These are phyloP conservation scores for Kwoniella newhampshirensis DNA, from an alignment of 768 basidiomycete species.

Conservation along the genomic window DNA sequence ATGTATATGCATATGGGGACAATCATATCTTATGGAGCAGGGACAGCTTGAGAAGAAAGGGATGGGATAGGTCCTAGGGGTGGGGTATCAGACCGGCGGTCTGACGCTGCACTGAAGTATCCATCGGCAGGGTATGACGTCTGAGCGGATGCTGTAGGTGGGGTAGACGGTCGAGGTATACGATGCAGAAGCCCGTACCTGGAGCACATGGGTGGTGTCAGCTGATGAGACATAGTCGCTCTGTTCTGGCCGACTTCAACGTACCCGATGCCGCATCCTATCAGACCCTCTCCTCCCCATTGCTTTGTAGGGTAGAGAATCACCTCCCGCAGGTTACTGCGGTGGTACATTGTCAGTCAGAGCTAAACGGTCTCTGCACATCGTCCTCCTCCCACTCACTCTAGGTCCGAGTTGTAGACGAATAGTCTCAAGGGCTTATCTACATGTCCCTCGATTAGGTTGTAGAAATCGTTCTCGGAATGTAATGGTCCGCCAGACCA, in stretches of 20 bases:
- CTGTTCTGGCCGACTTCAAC: conserved; percentile 30
- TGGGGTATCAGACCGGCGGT: not conserved
- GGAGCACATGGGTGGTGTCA: conserved; percentile 7
- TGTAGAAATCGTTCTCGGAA: conserved; percentile 94
- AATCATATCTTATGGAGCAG: not conserved
- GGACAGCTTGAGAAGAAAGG: not conserved
- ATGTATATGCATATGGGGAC: not conserved
- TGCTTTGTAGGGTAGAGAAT: conserved; percentile 93
- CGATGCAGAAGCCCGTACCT: conserved; percentile 91
- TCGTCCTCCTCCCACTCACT: conserved; percentile 60
- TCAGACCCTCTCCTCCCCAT: conserved; percentile 93
- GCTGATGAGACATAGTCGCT: not conserved
- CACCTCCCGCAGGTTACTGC: conserved; percentile 84
- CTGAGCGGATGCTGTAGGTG: conserved; percentile 13
- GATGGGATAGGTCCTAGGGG: not conserved
- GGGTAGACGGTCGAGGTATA: conserved; percentile 68
- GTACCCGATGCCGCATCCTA: conserved; percentile 94
- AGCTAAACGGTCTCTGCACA: not conserved
- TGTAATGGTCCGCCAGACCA: conserved; percentile 92
- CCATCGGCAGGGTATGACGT: conserved; percentile 17
- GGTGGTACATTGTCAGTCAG: too few relatives aligned
- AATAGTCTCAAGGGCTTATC: conserved; percentile 92
- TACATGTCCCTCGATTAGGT: conserved; percentile 87
- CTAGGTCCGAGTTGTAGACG: conserved; percentile 95
- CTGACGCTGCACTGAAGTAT: conserved; percentile 18